A percentile compares a stretch with the other conserved stretches of the same genome.
Evolutionary conservation across 345 rosid genomes (phyloP).

Genomic region (Eucalyptus virginea): DNA sequence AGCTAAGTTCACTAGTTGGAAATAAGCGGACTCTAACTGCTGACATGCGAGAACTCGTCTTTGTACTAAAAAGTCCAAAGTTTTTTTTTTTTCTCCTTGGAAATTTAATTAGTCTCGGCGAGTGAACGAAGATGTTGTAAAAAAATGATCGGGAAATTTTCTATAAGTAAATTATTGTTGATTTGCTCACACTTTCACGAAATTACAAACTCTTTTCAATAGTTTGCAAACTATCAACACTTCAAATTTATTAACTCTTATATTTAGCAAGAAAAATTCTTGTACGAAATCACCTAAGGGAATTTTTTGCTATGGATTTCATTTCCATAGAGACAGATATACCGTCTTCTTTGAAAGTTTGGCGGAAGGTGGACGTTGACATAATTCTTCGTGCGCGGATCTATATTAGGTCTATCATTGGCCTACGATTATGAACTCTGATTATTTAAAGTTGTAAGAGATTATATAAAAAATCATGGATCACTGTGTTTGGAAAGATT

Average conservation of each 20-base stretch:
- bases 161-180: neutral
- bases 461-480: neutral
- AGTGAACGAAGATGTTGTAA: neutral
- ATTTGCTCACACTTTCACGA: neutral
- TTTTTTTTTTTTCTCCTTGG: neutral
- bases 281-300: neutral
- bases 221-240: neutral
- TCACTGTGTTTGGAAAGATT: neutral
- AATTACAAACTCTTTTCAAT: neutral
- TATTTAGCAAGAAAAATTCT: neutral
- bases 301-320: neutral
- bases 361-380: neutral
- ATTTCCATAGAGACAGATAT: neutral
- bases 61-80: no score
- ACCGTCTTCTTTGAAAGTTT: neutral
- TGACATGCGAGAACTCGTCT: neutral
- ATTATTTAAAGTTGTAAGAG: neutral
- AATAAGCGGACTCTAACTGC: neutral
- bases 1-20: neutral
- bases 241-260: neutral
- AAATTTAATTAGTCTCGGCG: neutral
- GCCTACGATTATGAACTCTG: neutral
- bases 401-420: neutral
- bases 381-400: neutral
- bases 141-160: neutral